phyloP scores from a whole-genome alignment of 805 yeast genomes.

The Nakazawaea ernobii region DNA sequence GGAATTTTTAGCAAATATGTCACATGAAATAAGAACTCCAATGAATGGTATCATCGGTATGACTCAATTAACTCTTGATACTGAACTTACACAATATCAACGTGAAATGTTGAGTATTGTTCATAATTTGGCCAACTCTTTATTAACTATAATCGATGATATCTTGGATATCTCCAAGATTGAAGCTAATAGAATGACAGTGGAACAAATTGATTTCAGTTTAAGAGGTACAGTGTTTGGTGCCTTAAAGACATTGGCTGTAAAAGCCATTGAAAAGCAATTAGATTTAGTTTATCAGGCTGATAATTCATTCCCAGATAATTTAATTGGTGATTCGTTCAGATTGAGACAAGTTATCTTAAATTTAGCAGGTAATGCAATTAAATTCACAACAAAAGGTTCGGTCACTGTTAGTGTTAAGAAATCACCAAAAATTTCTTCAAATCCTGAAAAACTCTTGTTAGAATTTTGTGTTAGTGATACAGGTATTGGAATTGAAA shows the following conservation, averaged over 20 bases:
- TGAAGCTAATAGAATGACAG: slow-evolving; percentile 91
- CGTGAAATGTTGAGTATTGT: slow-evolving; percentile 89
- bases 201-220: slow-evolving; percentile 83
- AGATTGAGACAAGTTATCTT: slow-evolving; percentile 82
- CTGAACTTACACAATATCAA: slow-evolving; percentile 86
- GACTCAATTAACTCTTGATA: slow-evolving; percentile 85
- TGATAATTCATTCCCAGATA: slow-evolving; percentile 84
- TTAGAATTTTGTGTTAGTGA: slow-evolving; percentile 85
- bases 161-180: slow-evolving; percentile 88
- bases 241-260: slow-evolving; percentile 83
- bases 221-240: slow-evolving; percentile 85
- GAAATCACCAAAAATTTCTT: slow-evolving; percentile 33
- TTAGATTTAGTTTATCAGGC: slow-evolving; percentile 74
- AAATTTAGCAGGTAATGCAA: slow-evolving; percentile 85
- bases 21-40: slow-evolving; percentile 86
- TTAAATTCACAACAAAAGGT: slow-evolving; percentile 79
- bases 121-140: slow-evolving; percentile 79
- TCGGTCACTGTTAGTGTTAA: slow-evolving; percentile 73
- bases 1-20: slow-evolving; percentile 84
- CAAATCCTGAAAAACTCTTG: slow-evolving; percentile 43
- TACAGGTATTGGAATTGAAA: slow-evolving; percentile 86
- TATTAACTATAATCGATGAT: slow-evolving; percentile 83
- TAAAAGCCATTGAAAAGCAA: slow-evolving; percentile 83
- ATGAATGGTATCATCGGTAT: slow-evolving; percentile 91
- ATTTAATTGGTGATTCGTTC: slow-evolving; percentile 83